Evolutionary conservation across 495 filamentous ascomycete species (phyloP).

Genomic region (Lichenothelia convexa): DNA sequence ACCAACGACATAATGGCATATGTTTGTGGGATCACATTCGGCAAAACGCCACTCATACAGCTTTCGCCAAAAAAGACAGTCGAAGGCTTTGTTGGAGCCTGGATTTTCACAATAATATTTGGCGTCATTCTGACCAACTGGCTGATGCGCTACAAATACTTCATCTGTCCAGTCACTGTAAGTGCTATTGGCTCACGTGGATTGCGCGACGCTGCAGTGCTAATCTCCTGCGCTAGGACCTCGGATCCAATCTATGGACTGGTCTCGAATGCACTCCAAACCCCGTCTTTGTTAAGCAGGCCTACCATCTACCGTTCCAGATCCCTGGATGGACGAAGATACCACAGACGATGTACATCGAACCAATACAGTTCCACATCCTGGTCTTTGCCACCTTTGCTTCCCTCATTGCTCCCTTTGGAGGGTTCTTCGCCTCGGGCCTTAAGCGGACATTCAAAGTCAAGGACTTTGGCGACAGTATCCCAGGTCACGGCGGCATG

Average conservation of each 20-base stretch:
- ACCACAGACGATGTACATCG: not conserved
- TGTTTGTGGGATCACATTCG: conserved; percentile 91
- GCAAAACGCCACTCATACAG: conserved; percentile 91
- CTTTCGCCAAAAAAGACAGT: conserved; percentile 98
- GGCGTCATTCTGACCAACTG: conserved; percentile 70
- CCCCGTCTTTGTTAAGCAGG: conserved; percentile 68
- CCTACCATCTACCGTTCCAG: conserved; percentile 60
- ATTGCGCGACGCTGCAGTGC: not conserved
- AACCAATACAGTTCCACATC: conserved; percentile 88
- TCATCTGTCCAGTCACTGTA: conserved; percentile 90
- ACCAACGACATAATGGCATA: conserved; percentile 99
- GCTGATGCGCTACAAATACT: conserved; percentile 86
- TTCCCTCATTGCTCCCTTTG: conserved; percentile 92
- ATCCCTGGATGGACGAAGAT: conserved; percentile 18
- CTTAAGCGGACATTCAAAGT: conserved; percentile 99
- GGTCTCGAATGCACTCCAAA: conserved; percentile 89
- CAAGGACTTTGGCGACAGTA: conserved; percentile 97
- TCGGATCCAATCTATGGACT: conserved; percentile 79
- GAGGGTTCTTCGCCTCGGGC: conserved; percentile 95
- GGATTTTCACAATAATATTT: conserved; percentile 83
- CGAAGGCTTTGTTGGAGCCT: conserved; percentile 93
- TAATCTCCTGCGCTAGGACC: conserved; percentile 36
- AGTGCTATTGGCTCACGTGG: conserved; percentile 10
- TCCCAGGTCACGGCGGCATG: conserved; percentile 95
- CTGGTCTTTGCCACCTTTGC: conserved; percentile 84